phyloP scores from a whole-genome alignment of 1,284 basidiomycete genomes.

The Athelia sp. region DNA sequence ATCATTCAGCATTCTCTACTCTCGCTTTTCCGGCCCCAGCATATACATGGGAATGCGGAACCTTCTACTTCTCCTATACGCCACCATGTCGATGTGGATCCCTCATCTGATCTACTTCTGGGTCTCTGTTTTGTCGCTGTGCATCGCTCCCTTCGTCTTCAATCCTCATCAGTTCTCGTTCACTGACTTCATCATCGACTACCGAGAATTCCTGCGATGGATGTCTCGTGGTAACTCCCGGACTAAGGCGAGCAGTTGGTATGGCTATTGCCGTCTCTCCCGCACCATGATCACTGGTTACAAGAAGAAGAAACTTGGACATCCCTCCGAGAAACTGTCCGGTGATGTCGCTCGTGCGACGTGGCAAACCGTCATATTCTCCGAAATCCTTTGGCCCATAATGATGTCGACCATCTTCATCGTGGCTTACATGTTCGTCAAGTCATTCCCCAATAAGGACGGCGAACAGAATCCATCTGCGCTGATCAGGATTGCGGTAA shows the following conservation, averaged over 20 bases:
- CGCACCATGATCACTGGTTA: constrained; percentile 95
- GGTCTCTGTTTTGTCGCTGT: constrained; percentile 87
- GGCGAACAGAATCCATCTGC: constrained; percentile 65
- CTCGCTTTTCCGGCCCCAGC: constrained; percentile 95
- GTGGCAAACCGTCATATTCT: constrained; percentile 82
- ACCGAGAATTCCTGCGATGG: constrained; percentile 95
- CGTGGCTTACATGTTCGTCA: constrained; percentile 88
- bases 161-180: constrained; percentile 98
- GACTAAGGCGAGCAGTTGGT: constrained; percentile 95
- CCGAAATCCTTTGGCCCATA: constrained; percentile 84
- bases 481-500: constrained; percentile 87
- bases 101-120: constrained; percentile 97
- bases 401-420: constrained; percentile 76
- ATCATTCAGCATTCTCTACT: constrained; percentile 92
- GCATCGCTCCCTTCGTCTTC: constrained; percentile 93
- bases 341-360: constrained; percentile 87
- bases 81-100: constrained; percentile 88
- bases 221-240: constrained; percentile 96
- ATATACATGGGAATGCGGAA: constrained; percentile 97
- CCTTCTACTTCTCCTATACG: constrained; percentile 82
- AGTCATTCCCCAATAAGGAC: constrained; percentile 72
- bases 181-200: constrained; percentile 95
- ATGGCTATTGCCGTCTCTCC: constrained; percentile 94
- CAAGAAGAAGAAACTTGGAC: constrained; percentile 96
- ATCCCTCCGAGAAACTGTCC: constrained; percentile 93